Base-by-base conservation (phyloP, 352 stramenopile genomes). In the Globisporangium paddicum region DNA sequence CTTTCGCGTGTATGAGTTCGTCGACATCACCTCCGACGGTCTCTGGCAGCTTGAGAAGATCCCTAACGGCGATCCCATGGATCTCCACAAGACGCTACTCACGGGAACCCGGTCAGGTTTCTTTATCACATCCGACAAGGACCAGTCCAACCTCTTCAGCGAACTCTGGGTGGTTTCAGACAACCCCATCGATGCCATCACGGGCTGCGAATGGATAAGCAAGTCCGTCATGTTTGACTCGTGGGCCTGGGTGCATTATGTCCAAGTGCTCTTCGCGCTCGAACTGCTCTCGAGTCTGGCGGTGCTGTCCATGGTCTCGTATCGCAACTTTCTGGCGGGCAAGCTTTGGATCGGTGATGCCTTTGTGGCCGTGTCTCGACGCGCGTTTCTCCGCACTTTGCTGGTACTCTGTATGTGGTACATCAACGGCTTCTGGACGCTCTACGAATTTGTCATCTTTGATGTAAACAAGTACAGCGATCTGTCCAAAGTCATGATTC, bases 361-460 rank as follows among this genome's bases (percentile, higher is more conserved):
- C 3, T 58, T 58, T 35, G 51, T 58, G 11, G 38, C 35, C 4
- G 51, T 58, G 10, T 52, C 35, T 3, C 13, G 11, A 23, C 48
- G 19, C 11, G 19, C 18, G 3, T 67, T 67, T 52, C 25, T 77
- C 3, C 61, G 72, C 10, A 60, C 64, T 7, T 49, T 68, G 1
- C 55, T 78, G 14, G 63, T 82, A 10, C 60, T 75, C 25, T 19
- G 63, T 16, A 64, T 70, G 26, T 85, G 75, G 75, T 65, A 58
- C n/a, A 62, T 80, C 13, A 73, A 85, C 55, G 61, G 52, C 3
- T 65, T 72, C 37, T 85, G 72, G 72, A 72, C 64, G 2, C 37
- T 83, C 10, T 55, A 63, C 3, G 74, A 83, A 41, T 79, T 79
- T 45, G 69, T 67, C n/a, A 64, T 83, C 30, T 68, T 61, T 5